These are phyloP conservation scores for Chenopodium formosanum DNA, from an alignment of 148 eudicot species.

Conservation along the genomic window DNA sequence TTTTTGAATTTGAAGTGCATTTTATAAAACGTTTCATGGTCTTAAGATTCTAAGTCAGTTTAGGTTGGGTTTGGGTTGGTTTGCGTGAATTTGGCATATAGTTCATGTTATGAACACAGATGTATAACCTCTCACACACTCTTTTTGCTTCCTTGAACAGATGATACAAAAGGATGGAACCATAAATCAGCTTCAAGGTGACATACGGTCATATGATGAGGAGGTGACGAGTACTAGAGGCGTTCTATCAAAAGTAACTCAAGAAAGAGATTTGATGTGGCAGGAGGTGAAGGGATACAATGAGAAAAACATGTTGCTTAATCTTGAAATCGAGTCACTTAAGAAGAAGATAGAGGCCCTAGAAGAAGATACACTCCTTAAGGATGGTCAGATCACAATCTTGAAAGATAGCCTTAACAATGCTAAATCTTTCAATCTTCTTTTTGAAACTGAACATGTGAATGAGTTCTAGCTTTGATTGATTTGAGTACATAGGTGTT, in stretches of 20 bases:
- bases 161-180: slow-evolving; percentile 30
- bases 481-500: neutral
- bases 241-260: slow-evolving; percentile 32
- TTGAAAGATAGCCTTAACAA: slow-evolving; percentile 36
- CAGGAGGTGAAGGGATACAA: slow-evolving; percentile 34
- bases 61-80: neutral
- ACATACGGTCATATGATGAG: slow-evolving; percentile 25
- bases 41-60: neutral
- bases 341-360: slow-evolving; percentile 32
- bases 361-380: slow-evolving; percentile 39
- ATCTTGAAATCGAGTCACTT: slow-evolving; percentile 25
- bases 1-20: neutral
- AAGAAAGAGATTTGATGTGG: slow-evolving; percentile 38
- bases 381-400: slow-evolving; percentile 40
- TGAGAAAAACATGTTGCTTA: slow-evolving; percentile 35
- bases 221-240: slow-evolving; percentile 24
- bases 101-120: neutral
- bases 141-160: slow-evolving; percentile 12
- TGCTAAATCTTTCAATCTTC: slow-evolving; percentile 27
- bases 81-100: neutral
- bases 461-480: slow-evolving; percentile 17
- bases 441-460: slow-evolving; percentile 26
- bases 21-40: neutral
- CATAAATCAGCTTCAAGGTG: slow-evolving; percentile 29
- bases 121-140: neutral